Evolutionary conservation across 495 filamentous ascomycete species (phyloP).

Genomic region (Hypoxylon lenormandii): DNA sequence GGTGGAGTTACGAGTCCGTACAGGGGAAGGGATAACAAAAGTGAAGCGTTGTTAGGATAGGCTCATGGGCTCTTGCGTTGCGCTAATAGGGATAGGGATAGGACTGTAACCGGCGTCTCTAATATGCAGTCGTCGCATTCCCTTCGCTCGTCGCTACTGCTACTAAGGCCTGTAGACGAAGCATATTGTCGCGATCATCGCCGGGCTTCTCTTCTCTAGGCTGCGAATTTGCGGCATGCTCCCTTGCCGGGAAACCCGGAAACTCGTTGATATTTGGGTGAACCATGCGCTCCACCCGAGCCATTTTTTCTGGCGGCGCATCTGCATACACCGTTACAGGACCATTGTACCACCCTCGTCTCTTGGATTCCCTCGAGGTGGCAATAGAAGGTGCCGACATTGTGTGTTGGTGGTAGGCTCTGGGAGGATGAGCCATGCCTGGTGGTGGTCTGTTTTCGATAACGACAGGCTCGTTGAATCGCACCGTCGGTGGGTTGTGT

Average conservation of each 20-base stretch:
- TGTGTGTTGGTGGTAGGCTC: slow-evolving; percentile 62
- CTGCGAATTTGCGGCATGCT: slow-evolving; percentile 27
- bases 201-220: slow-evolving; percentile 51
- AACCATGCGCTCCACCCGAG: slow-evolving; percentile 61
- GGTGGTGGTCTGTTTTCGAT: slow-evolving; percentile 26
- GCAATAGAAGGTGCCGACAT: slow-evolving; percentile 63
- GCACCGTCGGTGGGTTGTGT: slow-evolving; percentile 55
- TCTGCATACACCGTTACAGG: slow-evolving; percentile 57
- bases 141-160: slow-evolving; percentile 89
- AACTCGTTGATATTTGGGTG: slow-evolving; percentile 63
- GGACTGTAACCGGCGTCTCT: slow-evolving; percentile 1
- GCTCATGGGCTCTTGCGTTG: too few relatives aligned
- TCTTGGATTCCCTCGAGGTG: slow-evolving; percentile 69
- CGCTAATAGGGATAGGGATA: too few relatives aligned
- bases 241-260: slow-evolving; percentile 59
- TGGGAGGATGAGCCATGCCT: slow-evolving; percentile 5
- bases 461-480: slow-evolving; percentile 58
- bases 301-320: slow-evolving; percentile 54
- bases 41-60: too few relatives aligned
- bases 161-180: slow-evolving; percentile 83
- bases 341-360: slow-evolving; percentile 77
- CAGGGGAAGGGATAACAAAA: too few relatives aligned
- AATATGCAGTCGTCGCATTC: slow-evolving; percentile 67
- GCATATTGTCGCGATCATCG: slow-evolving; percentile 61
- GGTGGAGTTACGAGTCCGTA: too few relatives aligned